Evolutionary conservation across 2,329 filamentous ascomycete species (phyloP), one percentile per base, ranked within the genome.

Genomic region (Diaporthe eres): DNA sequence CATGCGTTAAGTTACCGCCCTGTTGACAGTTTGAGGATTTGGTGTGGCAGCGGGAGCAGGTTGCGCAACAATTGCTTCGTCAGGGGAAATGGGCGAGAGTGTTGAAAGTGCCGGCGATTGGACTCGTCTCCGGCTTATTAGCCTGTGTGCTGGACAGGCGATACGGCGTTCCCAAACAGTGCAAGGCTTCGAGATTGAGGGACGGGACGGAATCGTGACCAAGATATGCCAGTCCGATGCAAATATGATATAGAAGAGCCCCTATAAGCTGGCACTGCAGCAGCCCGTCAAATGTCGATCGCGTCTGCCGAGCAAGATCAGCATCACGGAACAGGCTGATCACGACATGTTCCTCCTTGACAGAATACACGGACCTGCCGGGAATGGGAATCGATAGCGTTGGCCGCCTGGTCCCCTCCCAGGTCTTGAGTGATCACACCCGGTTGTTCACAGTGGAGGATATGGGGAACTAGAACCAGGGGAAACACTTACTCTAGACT

Each of bases 221-320:
- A 65, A 60, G 44, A 63, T 65, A 65, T 70, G 51, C 31, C 37
- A 65, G 47, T 65, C 49, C 58, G 47, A 25, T 44, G n/a, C 15
- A 42, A 57, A 65, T 17, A 25, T 44, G 58, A 65, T 73, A 73
- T 55, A 44, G 58, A 25, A 47, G 34, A 44, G 39, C 58, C 58
- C 49, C 37, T 65, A 65, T 49, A 34, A n/a, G 17, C 47, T 19
- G 71, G 42, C 34, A 39, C 25, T 55, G 47, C 47, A 73, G 34
- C 34, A 65, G 22, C 47, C 25, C 17, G 37, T 55, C 55, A 65
- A 42, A 68, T 67, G 61, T 55, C 44, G 44, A 71, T 63, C 58
- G 47, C 55, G 67, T 63, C 71, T 76, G 65, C 71, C 37, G 57
- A 44, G 65, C 37, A 31, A 28, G 72, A 74, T 74, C 72, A 76